Percentiles rank a stretch among this genome's conserved stretches.
These are phyloP conservation scores for Saraca asoca DNA, from an alignment of 331 rosid species.

Conservation along the genomic window DNA sequence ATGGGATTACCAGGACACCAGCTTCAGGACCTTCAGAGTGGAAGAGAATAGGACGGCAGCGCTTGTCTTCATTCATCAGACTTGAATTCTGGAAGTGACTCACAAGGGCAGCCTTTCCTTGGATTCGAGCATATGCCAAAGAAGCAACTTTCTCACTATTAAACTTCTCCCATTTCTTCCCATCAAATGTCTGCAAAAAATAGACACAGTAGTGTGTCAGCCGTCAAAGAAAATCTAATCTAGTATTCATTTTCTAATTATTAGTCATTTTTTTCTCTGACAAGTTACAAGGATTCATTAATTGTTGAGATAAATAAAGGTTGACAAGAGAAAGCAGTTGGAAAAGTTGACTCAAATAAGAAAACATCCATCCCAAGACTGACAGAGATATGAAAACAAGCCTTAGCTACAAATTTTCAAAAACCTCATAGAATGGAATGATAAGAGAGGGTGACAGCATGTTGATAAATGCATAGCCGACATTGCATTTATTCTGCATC, in stretches of 20 bases:
- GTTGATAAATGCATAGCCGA: slow-evolving; percentile 90
- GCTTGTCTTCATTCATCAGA: slow-evolving; percentile 93
- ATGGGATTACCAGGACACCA: slow-evolving; percentile 67
- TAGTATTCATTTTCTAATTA: slow-evolving; percentile 11
- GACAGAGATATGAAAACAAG: slow-evolving; percentile 12
- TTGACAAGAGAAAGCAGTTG: too few relatives aligned
- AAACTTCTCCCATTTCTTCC: slow-evolving; percentile 90
- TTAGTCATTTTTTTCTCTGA: background rate
- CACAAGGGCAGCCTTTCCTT: slow-evolving; percentile 81
- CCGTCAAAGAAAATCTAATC: background rate
- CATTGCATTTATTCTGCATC: slow-evolving; percentile 87
- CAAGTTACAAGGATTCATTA: slow-evolving; percentile 20
- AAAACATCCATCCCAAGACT: too few relatives aligned
- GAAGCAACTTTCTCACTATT: slow-evolving; percentile 88
- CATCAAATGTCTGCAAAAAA: slow-evolving; percentile 70
- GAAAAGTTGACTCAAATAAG: too few relatives aligned
- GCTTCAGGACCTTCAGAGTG: slow-evolving; percentile 67
- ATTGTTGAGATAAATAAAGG: too few relatives aligned
- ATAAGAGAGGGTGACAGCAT: slow-evolving; percentile 82
- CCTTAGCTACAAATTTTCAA: background rate
- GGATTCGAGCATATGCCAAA: slow-evolving; percentile 86
- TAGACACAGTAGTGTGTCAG: slow-evolving; percentile 3
- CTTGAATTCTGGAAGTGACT: slow-evolving; percentile 86
- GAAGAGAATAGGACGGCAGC: slow-evolving; percentile 84
- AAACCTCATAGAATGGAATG: slow-evolving; percentile 76